Evolutionary conservation across 768 basidiomycete species (phyloP).

Genomic region (Glaciozyma antarctica): DNA sequence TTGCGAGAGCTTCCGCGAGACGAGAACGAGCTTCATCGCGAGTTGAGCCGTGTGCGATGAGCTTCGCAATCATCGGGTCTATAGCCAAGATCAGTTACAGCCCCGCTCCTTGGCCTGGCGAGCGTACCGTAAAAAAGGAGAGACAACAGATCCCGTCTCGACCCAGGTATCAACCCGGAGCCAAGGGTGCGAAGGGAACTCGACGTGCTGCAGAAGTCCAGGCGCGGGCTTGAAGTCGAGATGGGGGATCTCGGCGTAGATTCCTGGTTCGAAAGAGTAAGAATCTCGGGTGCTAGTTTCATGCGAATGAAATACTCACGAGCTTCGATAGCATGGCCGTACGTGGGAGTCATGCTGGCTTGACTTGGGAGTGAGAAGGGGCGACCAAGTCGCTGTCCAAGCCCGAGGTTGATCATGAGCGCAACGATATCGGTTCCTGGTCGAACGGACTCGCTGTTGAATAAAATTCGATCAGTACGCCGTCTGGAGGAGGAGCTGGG

Average conservation of each 20-base stretch:
- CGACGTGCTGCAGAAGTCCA: conserved; percentile 54
- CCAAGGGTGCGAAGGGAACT: conserved; percentile 36
- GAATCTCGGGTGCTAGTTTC: too few relatives aligned
- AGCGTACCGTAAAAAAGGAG: conserved; percentile 38
- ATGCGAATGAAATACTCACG: conserved; percentile 21
- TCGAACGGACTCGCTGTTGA: conserved; percentile 7
- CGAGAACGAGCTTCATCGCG: conserved; percentile 47
- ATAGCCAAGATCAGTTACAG: conserved; percentile 35
- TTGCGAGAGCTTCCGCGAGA: conserved; percentile 42
- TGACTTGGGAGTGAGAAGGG: conserved; percentile 1
- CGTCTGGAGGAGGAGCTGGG: too few relatives aligned
- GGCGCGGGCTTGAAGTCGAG: conserved; percentile 53
- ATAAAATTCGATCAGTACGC: neutral
- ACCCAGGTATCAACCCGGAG: conserved; percentile 46
- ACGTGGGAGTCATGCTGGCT: neutral
- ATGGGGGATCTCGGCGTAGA: conserved; percentile 57
- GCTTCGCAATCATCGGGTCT: conserved; percentile 47
- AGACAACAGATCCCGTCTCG: conserved; percentile 44
- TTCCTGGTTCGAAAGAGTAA: conserved; percentile 31
- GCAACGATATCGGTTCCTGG: conserved; percentile 52
- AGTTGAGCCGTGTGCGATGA: conserved; percentile 48
- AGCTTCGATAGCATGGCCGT: conserved; percentile 48
- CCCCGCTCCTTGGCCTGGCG: neutral
- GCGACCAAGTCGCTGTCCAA: neutral
- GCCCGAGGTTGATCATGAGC: conserved; percentile 37